Conservation (phyloP, 768 basidiomycete species). For the Hericium erinaceus region DNA sequence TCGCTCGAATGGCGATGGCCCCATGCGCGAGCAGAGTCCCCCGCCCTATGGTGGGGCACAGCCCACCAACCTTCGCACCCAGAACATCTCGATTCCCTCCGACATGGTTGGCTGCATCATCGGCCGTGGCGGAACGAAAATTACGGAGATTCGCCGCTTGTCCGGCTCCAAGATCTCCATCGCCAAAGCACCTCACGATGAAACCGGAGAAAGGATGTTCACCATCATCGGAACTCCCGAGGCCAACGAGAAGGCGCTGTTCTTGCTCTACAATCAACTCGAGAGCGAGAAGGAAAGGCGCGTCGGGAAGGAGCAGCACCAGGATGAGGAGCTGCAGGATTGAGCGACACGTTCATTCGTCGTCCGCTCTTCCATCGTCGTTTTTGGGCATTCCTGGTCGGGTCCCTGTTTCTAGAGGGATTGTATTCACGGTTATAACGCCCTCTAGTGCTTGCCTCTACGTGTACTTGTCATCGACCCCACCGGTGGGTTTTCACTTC, state of each 20-base stretch:
- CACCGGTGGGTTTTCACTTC: background rate
- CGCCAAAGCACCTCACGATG: constrained; percentile 98
- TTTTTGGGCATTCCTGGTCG: constrained; percentile 6
- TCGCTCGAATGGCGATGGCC: constrained; percentile 55
- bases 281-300: constrained; percentile 95
- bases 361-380: constrained; percentile 4
- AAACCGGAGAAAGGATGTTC: constrained; percentile 99
- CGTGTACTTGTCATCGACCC: constrained; percentile 14
- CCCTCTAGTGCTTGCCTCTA: constrained; percentile 15
- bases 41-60: constrained; percentile 36
- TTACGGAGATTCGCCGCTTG: constrained; percentile 96
- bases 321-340: constrained; percentile 44
- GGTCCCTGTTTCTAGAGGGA: constrained; percentile 10
- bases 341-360: constrained; percentile 3
- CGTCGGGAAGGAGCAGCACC: constrained; percentile 72
- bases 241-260: constrained; percentile 96
- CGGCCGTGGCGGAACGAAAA: constrained; percentile 94
- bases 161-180: constrained; percentile 98
- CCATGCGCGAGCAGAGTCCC: constrained; percentile 41
- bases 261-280: constrained; percentile 92
- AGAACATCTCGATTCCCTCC: constrained; percentile 97
- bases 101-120: constrained; percentile 99
- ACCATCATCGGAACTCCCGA: constrained; percentile 95
- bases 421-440: constrained; percentile 14
- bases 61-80: constrained; percentile 82